Base-by-base conservation (phyloP, 106 monocot genomes). In the Narthecium ossifragum region DNA sequence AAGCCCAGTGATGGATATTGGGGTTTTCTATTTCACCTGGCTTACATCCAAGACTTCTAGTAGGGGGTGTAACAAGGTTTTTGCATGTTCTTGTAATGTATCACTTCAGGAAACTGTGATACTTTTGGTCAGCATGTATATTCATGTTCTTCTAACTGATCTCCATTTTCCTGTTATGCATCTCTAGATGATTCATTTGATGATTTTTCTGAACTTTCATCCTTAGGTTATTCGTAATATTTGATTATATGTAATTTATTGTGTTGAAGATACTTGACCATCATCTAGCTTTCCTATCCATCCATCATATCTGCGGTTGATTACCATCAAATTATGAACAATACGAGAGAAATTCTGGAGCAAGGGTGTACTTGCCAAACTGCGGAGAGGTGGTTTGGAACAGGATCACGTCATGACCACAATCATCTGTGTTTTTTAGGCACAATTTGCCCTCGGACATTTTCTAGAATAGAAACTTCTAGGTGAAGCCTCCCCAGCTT, bases 11-110 rank as follows among this genome's bases (percentile, higher is more conserved):
- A 9, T 20, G 49, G 9, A 8, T 54, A 31, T 31, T 28, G 23
- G 17, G 45, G 55, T 0, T 0, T 27, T 55, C 66, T 14, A 45
- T 66, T 66, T 66, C 66, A 66, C 66, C 55, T 20, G 66, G 55
- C 41, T 31, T 46, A 55, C 13, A 55, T 55, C 18, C 18, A 24
- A 27, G 55, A 11, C 46, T 66, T 28, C 18, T 53, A 3, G 43
- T 34, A 9, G 29, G 15, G 18, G 5, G 53, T 54, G 53, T 34
- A 39, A 20, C 13, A 65, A 53, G 39, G 37, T 40, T 21, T 52
- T 39, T 36, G n/a, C 31, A 53, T 53, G 52, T 6, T 20, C 1
- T 40, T 39, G 14, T 22, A 22, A 54, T 54, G 53, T 15, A 15
- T 2, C 52, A 29, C 26, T 65, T 26, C 24, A 65, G 25, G 15